Conservation (phyloP, 768 basidiomycete species). For the Royoungia palumana region DNA sequence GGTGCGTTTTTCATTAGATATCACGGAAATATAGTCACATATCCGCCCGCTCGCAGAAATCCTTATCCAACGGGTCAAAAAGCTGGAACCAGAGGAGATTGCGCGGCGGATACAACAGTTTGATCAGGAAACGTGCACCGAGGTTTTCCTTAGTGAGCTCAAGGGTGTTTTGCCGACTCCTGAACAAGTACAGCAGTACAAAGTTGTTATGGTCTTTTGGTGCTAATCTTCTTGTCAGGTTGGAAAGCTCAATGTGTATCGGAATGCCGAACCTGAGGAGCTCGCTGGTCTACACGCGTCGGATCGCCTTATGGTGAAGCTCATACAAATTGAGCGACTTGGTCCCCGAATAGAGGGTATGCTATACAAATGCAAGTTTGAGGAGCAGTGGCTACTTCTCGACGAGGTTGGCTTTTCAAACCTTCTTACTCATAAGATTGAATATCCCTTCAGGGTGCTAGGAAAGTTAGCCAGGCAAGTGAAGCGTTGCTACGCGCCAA, state of each 20-base stretch:
- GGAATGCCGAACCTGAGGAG: slow-evolving; percentile 82
- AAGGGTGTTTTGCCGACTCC: slow-evolving; percentile 87
- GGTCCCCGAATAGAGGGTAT: slow-evolving; percentile 90
- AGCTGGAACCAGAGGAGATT: slow-evolving; percentile 82
- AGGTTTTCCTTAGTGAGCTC: slow-evolving; percentile 85
- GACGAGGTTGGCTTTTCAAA: slow-evolving; percentile 56
- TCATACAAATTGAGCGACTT: slow-evolving; percentile 91
- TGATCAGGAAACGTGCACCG: slow-evolving; percentile 82
- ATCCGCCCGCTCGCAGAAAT: slow-evolving; percentile 58
- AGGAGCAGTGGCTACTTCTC: slow-evolving; percentile 77
- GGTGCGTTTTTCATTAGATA: slow-evolving; percentile 51
- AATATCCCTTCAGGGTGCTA: slow-evolving; percentile 56
- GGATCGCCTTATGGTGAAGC: slow-evolving; percentile 94
- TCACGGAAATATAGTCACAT: background rate
- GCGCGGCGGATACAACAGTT: slow-evolving; percentile 81
- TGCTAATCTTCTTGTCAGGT: slow-evolving; percentile 42
- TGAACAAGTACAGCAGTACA: slow-evolving; percentile 59
- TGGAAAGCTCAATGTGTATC: slow-evolving; percentile 87
- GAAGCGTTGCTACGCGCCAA: slow-evolving; percentile 76
- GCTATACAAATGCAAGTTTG: slow-evolving; percentile 87
- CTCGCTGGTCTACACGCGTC: slow-evolving; percentile 88
- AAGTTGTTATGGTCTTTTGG: background rate
- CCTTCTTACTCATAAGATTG: background rate
- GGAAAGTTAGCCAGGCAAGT: slow-evolving; percentile 79
- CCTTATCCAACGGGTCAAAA: slow-evolving; percentile 83